Base-by-base conservation (phyloP, 1,284 basidiomycete genomes). In the Microbotryum saponariae region DNA sequence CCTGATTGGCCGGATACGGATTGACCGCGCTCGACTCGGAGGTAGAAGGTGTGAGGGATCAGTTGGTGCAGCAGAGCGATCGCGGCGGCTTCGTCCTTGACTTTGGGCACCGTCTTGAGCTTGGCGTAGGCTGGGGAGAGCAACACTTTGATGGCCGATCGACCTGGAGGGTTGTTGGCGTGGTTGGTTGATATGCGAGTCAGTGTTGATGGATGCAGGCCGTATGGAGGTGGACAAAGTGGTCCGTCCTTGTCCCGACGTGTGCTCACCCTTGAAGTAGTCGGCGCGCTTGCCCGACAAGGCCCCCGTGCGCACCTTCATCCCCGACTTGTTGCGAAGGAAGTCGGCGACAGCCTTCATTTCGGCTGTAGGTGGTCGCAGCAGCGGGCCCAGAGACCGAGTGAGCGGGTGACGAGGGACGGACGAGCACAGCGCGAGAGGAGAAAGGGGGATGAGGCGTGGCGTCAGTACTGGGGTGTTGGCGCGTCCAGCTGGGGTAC, bases 281-380 rank as follows among this genome's bases (percentile, higher is more conserved):
- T 97, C 94, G 60, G 93, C 81, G 53, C 94, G 86, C 77, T 96
- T 97, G 46, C 94, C 96, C 71, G 91, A 91, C 73, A 97, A 78
- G 8, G 92, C 86, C 46, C 94, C 94, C 5, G 88, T 85, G 66
- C 89, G 83, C 61, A 87, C 84, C 80, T 97, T 97, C 73, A 96
- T 85, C 16, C 90, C 90, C 31, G 91, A 82, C 73, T 85, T 86
- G 69, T 87, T 85, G 53, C 92, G 83, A 53, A 97, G 79, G 73
- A 90, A 97, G 69, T 88, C 82, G 59, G 88, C 88, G 56, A 91
- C 85, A 71, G 85, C 86, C 71, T 85, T 59, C 50, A 66, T 29
- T 25, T 71, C 61, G 48, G 67, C 71, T 72, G 60, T 3, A 21
- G 1, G 29, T 8, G 21, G 21, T 16, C n/a, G 6, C 29, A 37